These are phyloP conservation scores for Elongisporangium undulatum DNA, from an alignment of 352 stramenopile genomes.

Conservation along the genomic window DNA sequence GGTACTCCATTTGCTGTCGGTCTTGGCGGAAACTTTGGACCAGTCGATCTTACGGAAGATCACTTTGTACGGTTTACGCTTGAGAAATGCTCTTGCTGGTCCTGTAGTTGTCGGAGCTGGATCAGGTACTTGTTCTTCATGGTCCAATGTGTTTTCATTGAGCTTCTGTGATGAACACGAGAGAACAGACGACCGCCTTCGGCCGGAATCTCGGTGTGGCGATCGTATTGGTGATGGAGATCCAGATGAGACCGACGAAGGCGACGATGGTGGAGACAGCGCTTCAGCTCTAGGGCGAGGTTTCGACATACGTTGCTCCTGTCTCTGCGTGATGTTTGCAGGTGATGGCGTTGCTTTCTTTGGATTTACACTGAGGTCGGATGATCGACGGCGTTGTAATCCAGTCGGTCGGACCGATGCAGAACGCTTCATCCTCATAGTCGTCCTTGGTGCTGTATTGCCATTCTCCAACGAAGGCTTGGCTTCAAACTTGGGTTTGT, in stretches of 20 bases:
- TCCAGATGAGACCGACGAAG: constrained; percentile 39
- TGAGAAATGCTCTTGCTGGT: constrained; percentile 33
- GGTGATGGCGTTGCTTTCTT: background rate
- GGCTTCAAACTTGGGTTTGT: constrained; percentile 11
- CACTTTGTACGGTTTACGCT: constrained; percentile 66
- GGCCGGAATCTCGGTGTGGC: background rate
- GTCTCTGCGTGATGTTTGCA: background rate
- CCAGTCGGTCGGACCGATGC: background rate
- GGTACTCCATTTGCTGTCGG: constrained; percentile 36
- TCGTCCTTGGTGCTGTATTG: background rate
- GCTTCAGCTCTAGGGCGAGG: constrained; percentile 24
- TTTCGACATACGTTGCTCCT: background rate
- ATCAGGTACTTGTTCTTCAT: background rate
- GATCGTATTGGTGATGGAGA: constrained; percentile 6
- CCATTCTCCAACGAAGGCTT: background rate
- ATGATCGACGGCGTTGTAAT: background rate
- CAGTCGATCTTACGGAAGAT: constrained; percentile 64
- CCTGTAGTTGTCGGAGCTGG: constrained; percentile 3
- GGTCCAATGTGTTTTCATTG: background rate
- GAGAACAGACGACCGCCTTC: constrained; percentile 1
- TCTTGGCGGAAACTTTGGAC: constrained; percentile 52
- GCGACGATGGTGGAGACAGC: constrained; percentile 48
- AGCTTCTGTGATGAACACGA: background rate
- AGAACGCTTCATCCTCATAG: background rate
- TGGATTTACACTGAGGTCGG: background rate